Evolutionary conservation across 1,284 basidiomycete genomes (phyloP).

Genomic region (Phylloporus sp.): DNA sequence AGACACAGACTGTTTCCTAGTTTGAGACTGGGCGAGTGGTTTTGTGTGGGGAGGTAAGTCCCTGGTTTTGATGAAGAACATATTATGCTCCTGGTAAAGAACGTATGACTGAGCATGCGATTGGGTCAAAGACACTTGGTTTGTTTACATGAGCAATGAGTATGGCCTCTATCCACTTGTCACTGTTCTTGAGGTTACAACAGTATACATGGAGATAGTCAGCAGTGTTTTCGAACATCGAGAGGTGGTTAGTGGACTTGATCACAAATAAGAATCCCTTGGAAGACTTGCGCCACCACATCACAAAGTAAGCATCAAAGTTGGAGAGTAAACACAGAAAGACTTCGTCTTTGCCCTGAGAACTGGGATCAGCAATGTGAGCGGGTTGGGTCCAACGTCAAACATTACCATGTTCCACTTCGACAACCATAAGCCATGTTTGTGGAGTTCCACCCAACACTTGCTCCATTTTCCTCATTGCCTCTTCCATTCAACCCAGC

Average conservation of each 20-base stretch:
- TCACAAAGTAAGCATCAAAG: slow-evolving; percentile 84
- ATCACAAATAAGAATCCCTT: slow-evolving; percentile 82
- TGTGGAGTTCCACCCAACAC: slow-evolving; percentile 82
- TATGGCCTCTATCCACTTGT: slow-evolving; percentile 72
- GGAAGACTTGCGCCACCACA: slow-evolving; percentile 72
- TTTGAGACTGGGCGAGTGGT: slow-evolving; percentile 33
- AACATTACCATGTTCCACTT: slow-evolving; percentile 81
- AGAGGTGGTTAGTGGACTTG: slow-evolving; percentile 85
- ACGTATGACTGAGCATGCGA: slow-evolving; percentile 66
- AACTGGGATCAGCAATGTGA: slow-evolving; percentile 17
- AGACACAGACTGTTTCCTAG: slow-evolving; percentile 38
- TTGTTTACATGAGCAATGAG: slow-evolving; percentile 73
- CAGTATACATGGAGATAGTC: slow-evolving; percentile 88
- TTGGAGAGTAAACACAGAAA: slow-evolving; percentile 81
- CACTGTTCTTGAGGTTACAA: slow-evolving; percentile 71
- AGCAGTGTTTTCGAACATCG: slow-evolving; percentile 81
- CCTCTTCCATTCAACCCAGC: slow-evolving; percentile 83
- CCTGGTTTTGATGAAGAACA: slow-evolving; percentile 57
- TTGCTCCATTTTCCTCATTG: slow-evolving; percentile 94
- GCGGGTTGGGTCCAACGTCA: background rate
- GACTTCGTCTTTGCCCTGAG: slow-evolving; percentile 80
- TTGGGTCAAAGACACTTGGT: background rate
- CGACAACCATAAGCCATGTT: slow-evolving; percentile 82
- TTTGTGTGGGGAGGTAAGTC: slow-evolving; percentile 35
- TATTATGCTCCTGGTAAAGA: slow-evolving; percentile 74